Percentiles rank a stretch among this genome's conserved stretches.
Evolutionary conservation across 2,329 filamentous ascomycete species (phyloP).

Genomic region (Scopulariopsis brevicaulis): DNA sequence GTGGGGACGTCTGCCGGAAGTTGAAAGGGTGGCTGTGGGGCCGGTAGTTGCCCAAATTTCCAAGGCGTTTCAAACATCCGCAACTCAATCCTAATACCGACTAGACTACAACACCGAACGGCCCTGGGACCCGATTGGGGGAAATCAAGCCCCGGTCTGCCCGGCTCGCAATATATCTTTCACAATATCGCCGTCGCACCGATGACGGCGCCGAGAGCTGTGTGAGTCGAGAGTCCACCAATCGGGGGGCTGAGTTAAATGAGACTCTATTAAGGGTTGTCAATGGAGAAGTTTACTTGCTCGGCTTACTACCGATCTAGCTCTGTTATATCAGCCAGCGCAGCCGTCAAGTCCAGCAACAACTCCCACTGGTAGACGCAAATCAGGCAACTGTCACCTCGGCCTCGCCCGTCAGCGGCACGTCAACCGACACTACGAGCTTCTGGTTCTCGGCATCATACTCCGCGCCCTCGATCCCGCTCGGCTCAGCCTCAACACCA

Average conservation of each 20-base stretch:
- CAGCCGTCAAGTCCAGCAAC: not conserved
- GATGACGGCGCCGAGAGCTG: not conserved
- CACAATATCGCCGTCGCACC: no score
- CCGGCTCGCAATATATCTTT: no score
- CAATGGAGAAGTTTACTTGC: no score
- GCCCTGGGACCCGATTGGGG: no score
- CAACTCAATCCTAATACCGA: no score
- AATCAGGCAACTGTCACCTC: not conserved
- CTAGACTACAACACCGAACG: no score
- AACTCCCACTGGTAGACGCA: not conserved
- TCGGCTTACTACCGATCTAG: no score
- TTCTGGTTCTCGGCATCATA: conserved; percentile 13
- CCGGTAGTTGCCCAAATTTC: no score
- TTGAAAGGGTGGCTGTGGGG: no score
- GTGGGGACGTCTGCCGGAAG: no score
- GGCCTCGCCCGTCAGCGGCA: conserved; percentile 11
- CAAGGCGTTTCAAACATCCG: no score
- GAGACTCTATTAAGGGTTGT: not conserved
- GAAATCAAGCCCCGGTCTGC: no score
- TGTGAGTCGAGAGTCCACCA: not conserved
- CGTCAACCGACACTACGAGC: conserved; percentile 10
- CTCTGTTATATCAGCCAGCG: not conserved
- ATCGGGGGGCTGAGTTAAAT: not conserved
- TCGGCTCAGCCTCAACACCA: conserved; percentile 7
- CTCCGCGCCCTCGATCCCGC: conserved; percentile 7